Conservation (phyloP, 2,329 filamentous ascomycete genomes). For the Chaetomium sp. region DNA sequence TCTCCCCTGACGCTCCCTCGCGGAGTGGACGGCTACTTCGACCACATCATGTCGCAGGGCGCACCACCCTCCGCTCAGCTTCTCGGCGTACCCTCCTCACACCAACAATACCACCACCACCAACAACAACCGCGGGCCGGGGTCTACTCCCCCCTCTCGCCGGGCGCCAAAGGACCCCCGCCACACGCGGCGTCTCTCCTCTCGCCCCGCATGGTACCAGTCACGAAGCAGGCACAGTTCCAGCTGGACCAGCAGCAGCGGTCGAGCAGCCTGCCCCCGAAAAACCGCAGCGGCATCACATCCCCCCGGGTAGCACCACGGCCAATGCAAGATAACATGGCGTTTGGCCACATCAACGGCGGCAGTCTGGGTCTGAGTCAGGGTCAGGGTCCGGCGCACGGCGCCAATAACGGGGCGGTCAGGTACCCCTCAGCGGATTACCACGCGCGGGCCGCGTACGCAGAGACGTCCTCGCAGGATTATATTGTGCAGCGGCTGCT, state of each 20-base stretch:
- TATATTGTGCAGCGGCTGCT: conserved; percentile 36
- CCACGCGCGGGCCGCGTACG: conserved; percentile 25
- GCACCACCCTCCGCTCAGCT: conserved; percentile 12
- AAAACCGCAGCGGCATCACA: not conserved
- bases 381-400: too few species aligned
- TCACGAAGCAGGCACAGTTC: conserved; percentile 13
- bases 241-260: conserved; percentile 26
- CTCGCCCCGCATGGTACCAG: conserved; percentile 24
- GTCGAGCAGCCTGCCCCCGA: conserved; percentile 30
- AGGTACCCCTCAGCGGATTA: conserved; percentile 17
- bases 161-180: conserved; percentile 21
- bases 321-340: too few species aligned
- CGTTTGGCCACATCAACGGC: too few species aligned
- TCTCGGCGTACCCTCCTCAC: conserved; percentile 18
- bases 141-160: conserved; percentile 23
- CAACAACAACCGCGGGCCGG: not conserved
- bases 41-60: conserved; percentile 22
- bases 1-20: conserved; percentile 36
- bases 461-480: conserved; percentile 27
- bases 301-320: not conserved
- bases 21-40: conserved; percentile 34
- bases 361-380: too few species aligned
- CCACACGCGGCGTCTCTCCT: conserved; percentile 22
- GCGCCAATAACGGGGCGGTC: not conserved
- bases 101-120: conserved; percentile 11